Evolutionary conservation across 352 stramenopile genomes (phyloP).

Genomic region (Phytophthora melonis): DNA sequence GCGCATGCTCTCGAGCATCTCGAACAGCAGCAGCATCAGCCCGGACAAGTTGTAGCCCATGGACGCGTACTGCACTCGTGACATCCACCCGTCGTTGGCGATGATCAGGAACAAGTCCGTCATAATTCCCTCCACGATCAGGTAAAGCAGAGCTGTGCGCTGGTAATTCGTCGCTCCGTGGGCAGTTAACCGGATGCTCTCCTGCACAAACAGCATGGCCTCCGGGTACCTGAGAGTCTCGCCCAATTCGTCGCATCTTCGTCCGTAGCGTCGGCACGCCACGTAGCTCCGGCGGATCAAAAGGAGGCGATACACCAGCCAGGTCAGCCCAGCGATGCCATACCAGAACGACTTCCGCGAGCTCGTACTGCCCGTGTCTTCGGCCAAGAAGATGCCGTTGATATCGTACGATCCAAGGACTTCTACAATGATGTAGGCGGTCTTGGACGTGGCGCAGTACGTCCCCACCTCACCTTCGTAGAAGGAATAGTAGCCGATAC

Average conservation of each 20-base stretch:
- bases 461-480: conserved; percentile 28
- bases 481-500: conserved; percentile 36
- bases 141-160: conserved; percentile 16
- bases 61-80: conserved; percentile 11
- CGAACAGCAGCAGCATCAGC: conserved; percentile 6
- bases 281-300: conserved; percentile 16
- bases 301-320: conserved; percentile 12
- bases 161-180: conserved; percentile 14
- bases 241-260: conserved; percentile 13
- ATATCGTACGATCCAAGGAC: conserved; percentile 23
- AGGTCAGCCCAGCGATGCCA: background rate
- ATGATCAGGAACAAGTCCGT: conserved; percentile 24
- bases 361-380: conserved; percentile 11
- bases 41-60: conserved; percentile 21
- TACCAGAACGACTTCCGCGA: conserved; percentile 15
- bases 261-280: conserved; percentile 5
- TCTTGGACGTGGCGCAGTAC: conserved; percentile 25
- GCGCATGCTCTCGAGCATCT: conserved; percentile 21
- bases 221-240: conserved; percentile 8
- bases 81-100: conserved; percentile 11
- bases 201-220: conserved; percentile 24
- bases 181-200: conserved; percentile 9
- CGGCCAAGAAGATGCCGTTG: conserved; percentile 15
- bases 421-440: conserved; percentile 21
- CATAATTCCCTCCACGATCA: conserved; percentile 32